These are phyloP conservation scores for Cucurbita argyrosperma DNA, from an alignment of 306 rosid species.

Conservation along the genomic window DNA sequence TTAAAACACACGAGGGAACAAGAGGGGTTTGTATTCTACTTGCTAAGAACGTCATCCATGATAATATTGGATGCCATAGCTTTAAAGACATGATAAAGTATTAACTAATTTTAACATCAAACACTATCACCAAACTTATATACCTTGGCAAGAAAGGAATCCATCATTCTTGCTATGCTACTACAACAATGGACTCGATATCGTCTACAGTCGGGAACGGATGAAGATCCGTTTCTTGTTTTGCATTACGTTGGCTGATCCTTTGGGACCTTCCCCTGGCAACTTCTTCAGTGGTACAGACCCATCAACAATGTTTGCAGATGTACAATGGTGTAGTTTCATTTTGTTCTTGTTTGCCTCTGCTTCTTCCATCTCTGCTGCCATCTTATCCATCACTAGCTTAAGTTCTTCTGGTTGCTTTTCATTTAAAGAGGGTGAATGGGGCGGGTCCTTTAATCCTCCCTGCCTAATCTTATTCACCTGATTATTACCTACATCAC, in stretches of 20 bases:
- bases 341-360: conserved; percentile 17
- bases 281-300: conserved; percentile 25
- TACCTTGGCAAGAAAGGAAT: background rate
- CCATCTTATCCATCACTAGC: conserved; percentile 25
- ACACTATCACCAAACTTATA: background rate
- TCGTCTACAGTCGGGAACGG: conserved; percentile 51
- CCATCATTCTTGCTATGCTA: background rate
- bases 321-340: conserved; percentile 24
- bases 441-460: conserved; percentile 21
- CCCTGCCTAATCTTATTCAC: conserved; percentile 21
- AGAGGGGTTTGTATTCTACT: background rate
- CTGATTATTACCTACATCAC: conserved; percentile 39
- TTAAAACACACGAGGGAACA: background rate
- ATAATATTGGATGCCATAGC: background rate
- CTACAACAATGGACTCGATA: background rate
- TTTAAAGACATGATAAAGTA: background rate
- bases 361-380: conserved; percentile 25
- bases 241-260: conserved; percentile 12
- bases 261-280: conserved; percentile 23
- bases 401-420: conserved; percentile 21
- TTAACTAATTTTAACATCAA: background rate
- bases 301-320: conserved; percentile 18
- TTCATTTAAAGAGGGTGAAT: conserved; percentile 16
- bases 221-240: conserved; percentile 46
- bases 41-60: background rate